Base-by-base conservation (phyloP, 1,284 basidiomycete species). In the Melampsora larici-populina region DNA sequence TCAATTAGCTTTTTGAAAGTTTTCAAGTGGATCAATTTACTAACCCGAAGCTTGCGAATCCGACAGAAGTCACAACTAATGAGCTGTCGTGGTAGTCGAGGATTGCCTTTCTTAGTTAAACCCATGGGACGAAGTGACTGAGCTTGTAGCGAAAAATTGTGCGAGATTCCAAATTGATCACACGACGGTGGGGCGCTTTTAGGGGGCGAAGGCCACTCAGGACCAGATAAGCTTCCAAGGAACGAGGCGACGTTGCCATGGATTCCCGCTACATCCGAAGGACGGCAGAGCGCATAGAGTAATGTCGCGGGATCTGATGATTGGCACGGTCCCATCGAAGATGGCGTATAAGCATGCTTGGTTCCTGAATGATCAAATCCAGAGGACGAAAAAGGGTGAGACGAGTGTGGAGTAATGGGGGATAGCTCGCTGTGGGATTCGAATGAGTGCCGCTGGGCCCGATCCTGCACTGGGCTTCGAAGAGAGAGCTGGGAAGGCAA, bases 41-140 rank as follows among this genome's bases (percentile, higher is more conserved):
- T 63, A 17, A 63, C 62, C 31, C 62, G n/a, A 63, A 63, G 62
- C 21, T 63, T 63, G 15, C 62, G n/a, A 15, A 63, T 33, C 62
- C 62, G n/a, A 33, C 62, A 63, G 26, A 63, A 63, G 31, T 63
- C 62, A 26, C 62, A 63, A n/a, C 62, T 63, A n/a, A 63, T 63
- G 17, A 63, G 62, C 62, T 63, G 62, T 63, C 62, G n/a, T 33
- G 62, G 62, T 33, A 63, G 29, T 17, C 62, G n/a, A 29, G 62
- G 62, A 4, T 63, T 63, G 7, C 62, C 62, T 24, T 63, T 63
- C 18, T 63, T 63, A 24, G 62, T 63, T 26, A 63, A 18, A 15
- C 62, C 51, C 4, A 24, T 24, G 4, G 51, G 51, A 24, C 24
- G 51, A 13, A 24, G 18, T 24, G 51, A 55, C 17, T 18, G 51